Base-by-base conservation (phyloP, 192 early-diverging fungal genomes). In the Thamnidium elegans region DNA sequence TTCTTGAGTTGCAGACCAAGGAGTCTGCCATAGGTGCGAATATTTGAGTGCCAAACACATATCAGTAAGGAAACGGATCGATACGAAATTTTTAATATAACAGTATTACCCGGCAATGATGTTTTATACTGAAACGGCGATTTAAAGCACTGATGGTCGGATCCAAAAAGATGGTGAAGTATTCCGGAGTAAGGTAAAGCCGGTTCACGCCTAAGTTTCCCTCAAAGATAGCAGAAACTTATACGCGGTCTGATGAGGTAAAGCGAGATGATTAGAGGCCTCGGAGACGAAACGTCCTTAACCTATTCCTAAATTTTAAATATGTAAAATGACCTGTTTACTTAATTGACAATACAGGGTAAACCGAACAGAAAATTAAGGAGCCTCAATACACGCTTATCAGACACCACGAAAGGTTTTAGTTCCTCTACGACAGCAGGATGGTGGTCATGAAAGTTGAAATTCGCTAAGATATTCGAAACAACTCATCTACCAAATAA, bases 1-100 rank as follows among this genome's bases (percentile, higher is more conserved):
- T n/a, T n/a, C n/a, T n/a, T n/a, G 83, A 87, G 87, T 88, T 86
- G 87, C 83, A 84, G 86, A 88, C 85, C 85, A 88, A 88, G 88
- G 85, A 88, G 86, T 88, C 85, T 84, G 86, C 85, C 85, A 89
- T 84, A 71, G 70, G 79, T 88, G 86, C 88, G 74, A 84, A 84
- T 89, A 71, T 84, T 82, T 84, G 84, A 73, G 82, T 85, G 70
- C 67, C 68, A 82, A 82, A 68, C 70, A 67, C 83, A 74, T 58
- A 65, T 70, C 77, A 77, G 75, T 50, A 82, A 82, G 81, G 79
- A 85, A 82, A 82, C 77, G 82, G 77, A 82, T 70, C 55, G 75
- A 69, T 67, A 66, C 64, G 71, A 66, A 65, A 45, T 30, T 68
- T 32, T 55, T 19, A 39, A 39, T 62, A 58, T 74, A 60, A 77